Evolutionary conservation across 2,329 filamentous ascomycete genomes (phyloP).

Genomic region (Ramichloridium luteum): DNA sequence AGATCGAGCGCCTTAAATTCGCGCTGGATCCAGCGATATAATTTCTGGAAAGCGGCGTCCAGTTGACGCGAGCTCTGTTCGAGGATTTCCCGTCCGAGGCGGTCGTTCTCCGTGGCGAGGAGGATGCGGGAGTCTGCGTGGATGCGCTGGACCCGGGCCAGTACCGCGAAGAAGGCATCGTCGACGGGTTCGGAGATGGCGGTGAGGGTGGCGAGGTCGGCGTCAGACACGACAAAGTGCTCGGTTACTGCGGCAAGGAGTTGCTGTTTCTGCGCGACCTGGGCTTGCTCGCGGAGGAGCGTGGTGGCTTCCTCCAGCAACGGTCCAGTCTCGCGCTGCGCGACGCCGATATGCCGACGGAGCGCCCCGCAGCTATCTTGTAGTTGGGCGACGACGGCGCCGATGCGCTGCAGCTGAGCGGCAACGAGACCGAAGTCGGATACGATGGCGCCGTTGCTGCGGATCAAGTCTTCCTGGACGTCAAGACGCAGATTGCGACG

Average conservation of each 20-base stretch:
- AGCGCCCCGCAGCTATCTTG: conserved; percentile 73
- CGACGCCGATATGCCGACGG: conserved; percentile 62
- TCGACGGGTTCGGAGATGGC: conserved; percentile 71
- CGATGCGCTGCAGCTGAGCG: conserved; percentile 82
- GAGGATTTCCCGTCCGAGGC: conserved; percentile 78
- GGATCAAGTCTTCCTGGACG: conserved; percentile 82
- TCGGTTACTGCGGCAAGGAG: conserved; percentile 64
- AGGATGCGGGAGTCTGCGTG: conserved; percentile 79
- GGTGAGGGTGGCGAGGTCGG: conserved; percentile 64
- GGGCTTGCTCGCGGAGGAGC: conserved; percentile 58
- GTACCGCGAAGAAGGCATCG: conserved; percentile 66
- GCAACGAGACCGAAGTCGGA: conserved; percentile 80
- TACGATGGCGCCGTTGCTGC: conserved; percentile 82
- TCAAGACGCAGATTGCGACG: conserved; percentile 69
- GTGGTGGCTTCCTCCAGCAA: conserved; percentile 65
- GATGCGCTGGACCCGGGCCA: conserved; percentile 74
- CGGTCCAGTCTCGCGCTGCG: conserved; percentile 60
- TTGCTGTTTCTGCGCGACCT: conserved; percentile 68
- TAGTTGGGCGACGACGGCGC: conserved; percentile 61
- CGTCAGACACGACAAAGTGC: conserved; percentile 75
- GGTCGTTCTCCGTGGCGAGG: conserved; percentile 80
- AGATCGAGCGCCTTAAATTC: conserved; percentile 88
- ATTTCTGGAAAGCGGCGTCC: conserved; percentile 83
- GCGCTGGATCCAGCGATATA: conserved; percentile 88
- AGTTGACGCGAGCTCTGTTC: conserved; percentile 79